Conservation (phyloP, 2,329 filamentous ascomycete genomes). For the Paracamarosporium sp. region DNA sequence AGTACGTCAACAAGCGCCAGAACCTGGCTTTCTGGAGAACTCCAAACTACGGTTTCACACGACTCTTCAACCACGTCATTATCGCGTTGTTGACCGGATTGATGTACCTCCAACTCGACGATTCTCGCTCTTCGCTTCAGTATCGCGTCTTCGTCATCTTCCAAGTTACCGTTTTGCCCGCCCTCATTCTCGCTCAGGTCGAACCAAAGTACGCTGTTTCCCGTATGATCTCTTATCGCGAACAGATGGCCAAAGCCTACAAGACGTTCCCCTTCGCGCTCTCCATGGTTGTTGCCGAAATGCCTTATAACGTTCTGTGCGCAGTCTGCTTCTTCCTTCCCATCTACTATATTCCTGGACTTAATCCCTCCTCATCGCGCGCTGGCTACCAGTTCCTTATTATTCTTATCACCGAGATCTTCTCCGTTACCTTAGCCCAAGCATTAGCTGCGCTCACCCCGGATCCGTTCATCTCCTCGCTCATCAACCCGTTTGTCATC, state of each 20-base stretch:
- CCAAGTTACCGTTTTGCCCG: slow-evolving; percentile 84
- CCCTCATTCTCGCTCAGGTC: slow-evolving; percentile 82
- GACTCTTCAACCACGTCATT: slow-evolving; percentile 82
- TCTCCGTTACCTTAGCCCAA: slow-evolving; percentile 79
- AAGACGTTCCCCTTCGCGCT: slow-evolving; percentile 78
- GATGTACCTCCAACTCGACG: slow-evolving; percentile 77
- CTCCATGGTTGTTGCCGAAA: slow-evolving; percentile 80
- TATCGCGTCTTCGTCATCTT: slow-evolving; percentile 91
- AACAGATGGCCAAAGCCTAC: slow-evolving; percentile 87
- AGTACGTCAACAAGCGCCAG: slow-evolving; percentile 74
- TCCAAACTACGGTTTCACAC: slow-evolving; percentile 87
- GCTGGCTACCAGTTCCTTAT: slow-evolving; percentile 90
- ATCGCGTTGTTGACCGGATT: slow-evolving; percentile 81
- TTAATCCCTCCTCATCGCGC: slow-evolving; percentile 67
- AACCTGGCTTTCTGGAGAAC: slow-evolving; percentile 84
- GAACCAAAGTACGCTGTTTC: slow-evolving; percentile 84
- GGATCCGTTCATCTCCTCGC: slow-evolving; percentile 76
- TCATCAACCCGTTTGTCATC: slow-evolving; percentile 82
- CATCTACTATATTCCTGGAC: slow-evolving; percentile 83
- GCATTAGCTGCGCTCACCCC: slow-evolving; percentile 79
- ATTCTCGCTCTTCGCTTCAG: slow-evolving; percentile 78
- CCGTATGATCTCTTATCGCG: slow-evolving; percentile 83
- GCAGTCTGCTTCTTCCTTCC: slow-evolving; percentile 82
- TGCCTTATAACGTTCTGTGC: slow-evolving; percentile 84
- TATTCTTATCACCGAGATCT: slow-evolving; percentile 81